Evolutionary conservation across 805 yeast species (phyloP).

Genomic region (Lachancea cidri): DNA sequence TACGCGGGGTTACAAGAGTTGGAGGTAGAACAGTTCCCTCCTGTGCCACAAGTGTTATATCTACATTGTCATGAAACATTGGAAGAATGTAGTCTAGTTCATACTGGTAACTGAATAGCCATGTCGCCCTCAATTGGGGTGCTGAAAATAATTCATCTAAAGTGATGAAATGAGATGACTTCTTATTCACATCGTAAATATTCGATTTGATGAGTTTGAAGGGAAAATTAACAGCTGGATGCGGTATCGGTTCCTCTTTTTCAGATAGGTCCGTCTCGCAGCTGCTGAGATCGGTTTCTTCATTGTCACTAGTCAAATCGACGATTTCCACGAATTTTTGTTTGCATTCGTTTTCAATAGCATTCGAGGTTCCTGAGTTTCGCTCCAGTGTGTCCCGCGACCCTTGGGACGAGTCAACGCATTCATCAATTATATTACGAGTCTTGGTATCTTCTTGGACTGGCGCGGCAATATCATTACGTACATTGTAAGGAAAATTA

Average conservation of each 20-base stretch:
- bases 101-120: constrained; percentile 46
- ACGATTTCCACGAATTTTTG: constrained; percentile 3
- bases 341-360: no score
- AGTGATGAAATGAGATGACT: constrained; percentile 17
- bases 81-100: constrained; percentile 38
- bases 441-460: no score
- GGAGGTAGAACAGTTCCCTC: constrained; percentile 29
- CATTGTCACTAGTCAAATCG: constrained; percentile 5
- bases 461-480: no score
- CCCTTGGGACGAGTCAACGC: no score
- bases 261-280: constrained; percentile 4
- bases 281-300: not conserved
- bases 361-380: no score
- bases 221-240: not conserved
- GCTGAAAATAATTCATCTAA: constrained; percentile 33
- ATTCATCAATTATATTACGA: no score
- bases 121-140: constrained; percentile 33
- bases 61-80: constrained; percentile 21
- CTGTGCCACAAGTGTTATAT: constrained; percentile 31
- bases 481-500: constrained; percentile 11
- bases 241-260: not conserved
- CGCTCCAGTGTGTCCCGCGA: no score
- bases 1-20: constrained; percentile 9
- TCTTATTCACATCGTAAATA: constrained; percentile 13
- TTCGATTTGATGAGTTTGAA: constrained; percentile 24